Conservation (phyloP, 2,329 filamentous ascomycete genomes). For the Colletotrichum aenigma region DNA sequence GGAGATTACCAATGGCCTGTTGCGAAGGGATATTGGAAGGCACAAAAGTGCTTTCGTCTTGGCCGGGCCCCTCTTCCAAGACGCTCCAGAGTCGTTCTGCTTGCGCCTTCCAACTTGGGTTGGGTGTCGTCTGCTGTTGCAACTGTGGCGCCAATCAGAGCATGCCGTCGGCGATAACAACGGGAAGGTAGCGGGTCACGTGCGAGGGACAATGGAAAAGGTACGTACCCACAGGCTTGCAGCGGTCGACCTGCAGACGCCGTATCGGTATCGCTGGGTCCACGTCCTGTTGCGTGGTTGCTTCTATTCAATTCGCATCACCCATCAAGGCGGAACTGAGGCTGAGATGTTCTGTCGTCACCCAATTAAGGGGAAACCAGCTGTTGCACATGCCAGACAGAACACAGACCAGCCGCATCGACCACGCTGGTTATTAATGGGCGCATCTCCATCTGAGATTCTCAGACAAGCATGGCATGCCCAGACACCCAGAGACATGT, state of each 20-base stretch:
- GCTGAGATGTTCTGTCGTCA: not conserved
- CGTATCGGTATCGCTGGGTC: not conserved
- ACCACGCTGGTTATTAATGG: not conserved
- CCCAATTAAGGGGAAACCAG: constrained; percentile 9
- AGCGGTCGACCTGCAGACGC: not conserved
- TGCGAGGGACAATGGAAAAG: not conserved
- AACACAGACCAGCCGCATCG: constrained; percentile 11
- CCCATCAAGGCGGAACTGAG: not conserved
- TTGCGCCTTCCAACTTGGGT: constrained; percentile 21
- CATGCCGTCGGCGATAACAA: not conserved
- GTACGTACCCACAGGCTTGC: not conserved
- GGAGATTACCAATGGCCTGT: not conserved
- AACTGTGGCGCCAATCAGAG: constrained; percentile 15
- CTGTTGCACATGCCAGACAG: constrained; percentile 17
- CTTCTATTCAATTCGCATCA: not conserved
- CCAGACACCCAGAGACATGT: not conserved
- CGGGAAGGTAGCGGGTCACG: not conserved
- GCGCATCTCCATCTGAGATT: not conserved
- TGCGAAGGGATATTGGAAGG: not conserved
- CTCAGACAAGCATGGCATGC: constrained; percentile 7
- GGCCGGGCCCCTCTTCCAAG: constrained; percentile 8
- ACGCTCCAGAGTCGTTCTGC: not conserved
- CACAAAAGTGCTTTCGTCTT: not conserved
- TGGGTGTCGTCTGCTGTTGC: constrained; percentile 1
- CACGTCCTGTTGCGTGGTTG: not conserved